These are phyloP conservation scores for Lecanicillium sp. DNA, from an alignment of 2,329 filamentous ascomycete genomes.

Conservation along the genomic window DNA sequence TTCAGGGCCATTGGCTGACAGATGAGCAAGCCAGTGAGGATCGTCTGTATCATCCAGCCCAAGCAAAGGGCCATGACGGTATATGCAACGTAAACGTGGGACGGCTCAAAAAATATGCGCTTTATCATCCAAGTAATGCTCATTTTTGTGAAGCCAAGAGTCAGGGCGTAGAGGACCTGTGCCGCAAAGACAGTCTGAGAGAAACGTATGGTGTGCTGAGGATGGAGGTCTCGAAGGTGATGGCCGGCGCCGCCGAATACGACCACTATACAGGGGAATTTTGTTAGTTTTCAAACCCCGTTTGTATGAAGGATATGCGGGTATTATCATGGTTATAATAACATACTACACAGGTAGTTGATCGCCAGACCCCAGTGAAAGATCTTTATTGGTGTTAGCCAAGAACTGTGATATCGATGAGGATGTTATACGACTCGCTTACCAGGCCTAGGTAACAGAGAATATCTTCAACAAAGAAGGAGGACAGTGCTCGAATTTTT, in stretches of 20 bases:
- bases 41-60: conserved; percentile 14
- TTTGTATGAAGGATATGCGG: no score
- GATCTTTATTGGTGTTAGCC: conserved; percentile 5
- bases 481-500: conserved; percentile 8
- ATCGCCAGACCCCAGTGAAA: conserved; percentile 11
- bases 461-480: conserved; percentile 10
- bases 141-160: conserved; percentile 13
- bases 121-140: conserved; percentile 15
- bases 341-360: conserved; percentile 12
- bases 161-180: conserved; percentile 13
- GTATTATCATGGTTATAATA: no score
- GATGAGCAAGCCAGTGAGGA: conserved; percentile 12
- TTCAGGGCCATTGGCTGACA: conserved; percentile 12
- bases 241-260: conserved; percentile 13
- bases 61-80: conserved; percentile 9
- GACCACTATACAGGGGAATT: conserved; percentile 9
- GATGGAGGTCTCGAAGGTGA: conserved; percentile 10
- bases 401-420: neutral
- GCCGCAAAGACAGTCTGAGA: conserved; percentile 12
- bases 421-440: neutral
- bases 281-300: no score
- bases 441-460: conserved; percentile 12
- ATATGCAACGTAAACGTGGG: conserved; percentile 10
- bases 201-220: conserved; percentile 6
- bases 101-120: conserved; percentile 13